Base-by-base conservation (phyloP, 129 eudicot genomes). In the Deinandra increscens region DNA sequence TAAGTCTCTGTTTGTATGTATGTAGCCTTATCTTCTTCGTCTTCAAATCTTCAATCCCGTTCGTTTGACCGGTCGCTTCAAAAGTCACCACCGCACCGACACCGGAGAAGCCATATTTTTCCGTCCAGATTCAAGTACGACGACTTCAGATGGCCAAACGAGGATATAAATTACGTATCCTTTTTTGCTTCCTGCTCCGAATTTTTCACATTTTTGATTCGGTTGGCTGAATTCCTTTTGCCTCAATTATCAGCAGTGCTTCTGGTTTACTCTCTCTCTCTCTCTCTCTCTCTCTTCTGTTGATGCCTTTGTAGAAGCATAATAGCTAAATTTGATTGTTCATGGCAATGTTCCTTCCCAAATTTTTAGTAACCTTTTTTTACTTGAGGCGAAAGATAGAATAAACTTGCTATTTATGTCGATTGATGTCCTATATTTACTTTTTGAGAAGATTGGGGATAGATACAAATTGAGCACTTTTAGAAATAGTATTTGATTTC, bases 141-240 rank as follows among this genome's bases (percentile, higher is more conserved):
- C 61, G 23, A 13, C 44, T 48, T 46, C 64, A 67, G 73, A 87
- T 84, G 95, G 91, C 83, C 23, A 84, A 79, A 70, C 91, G 95
- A 19, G 97, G 91, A 38, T 90, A 87, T 77, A 90, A 90, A 81
- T 67, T 90, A 74, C 97, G 97, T 90, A 90, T 90, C 95, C 91
- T 86, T 76, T 82, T 74, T 39, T 12, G 2, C 6, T 50, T 60
- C 42, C 68, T 20, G 49, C 56, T 75, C 60, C 59, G 49, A 60
- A 59, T 60, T 76, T 60, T 45, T 15, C 59, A 42, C 48, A 59
- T 60, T 76, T 60, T 45, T 15, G 37, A 3, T 59, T 15, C 69
- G 0, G 45, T 29, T 63, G 23, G 59, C 9, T 70, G 20, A 11
- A 73, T 65, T 49, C 51, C n/a, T 23, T 44, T 26, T 68, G 61